Conservation (phyloP, 345 rosid genomes). For the Rubroshorea leprosula region DNA sequence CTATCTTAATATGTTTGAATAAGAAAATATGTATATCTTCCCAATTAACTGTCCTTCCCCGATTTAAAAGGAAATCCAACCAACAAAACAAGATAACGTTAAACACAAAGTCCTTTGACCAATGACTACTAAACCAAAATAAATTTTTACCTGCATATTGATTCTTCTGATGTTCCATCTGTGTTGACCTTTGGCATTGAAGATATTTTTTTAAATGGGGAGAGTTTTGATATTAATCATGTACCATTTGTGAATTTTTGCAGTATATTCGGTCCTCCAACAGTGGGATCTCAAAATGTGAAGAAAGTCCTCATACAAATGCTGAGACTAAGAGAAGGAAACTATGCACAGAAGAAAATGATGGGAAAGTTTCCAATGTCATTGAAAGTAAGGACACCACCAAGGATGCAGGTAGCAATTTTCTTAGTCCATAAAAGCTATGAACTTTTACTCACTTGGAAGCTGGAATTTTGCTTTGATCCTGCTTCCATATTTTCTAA, state of each 20-base stretch:
- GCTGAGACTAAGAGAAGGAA: slow-evolving; percentile 48
- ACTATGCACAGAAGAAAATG: slow-evolving; percentile 28
- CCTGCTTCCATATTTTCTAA: slow-evolving; percentile 2
- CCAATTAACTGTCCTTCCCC: too few species aligned
- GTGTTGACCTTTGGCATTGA: not conserved
- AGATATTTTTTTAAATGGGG: not conserved
- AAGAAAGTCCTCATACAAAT: slow-evolving; percentile 22
- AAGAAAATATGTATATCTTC: too few species aligned
- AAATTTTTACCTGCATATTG: not conserved
- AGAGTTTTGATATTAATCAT: not conserved
- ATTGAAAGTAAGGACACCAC: slow-evolving; percentile 16
- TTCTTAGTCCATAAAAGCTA: slow-evolving; percentile 10
- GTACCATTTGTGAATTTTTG: slow-evolving; percentile 10
- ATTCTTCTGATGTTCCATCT: slow-evolving; percentile 1
- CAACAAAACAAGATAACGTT: too few species aligned
- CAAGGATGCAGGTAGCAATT: slow-evolving; percentile 34
- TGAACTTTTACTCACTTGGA: slow-evolving; percentile 6
- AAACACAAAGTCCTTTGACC: too few species aligned
- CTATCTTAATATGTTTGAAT: too few species aligned
- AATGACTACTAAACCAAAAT: too few species aligned
- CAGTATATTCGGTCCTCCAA: slow-evolving; percentile 33
- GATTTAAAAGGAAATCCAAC: too few species aligned
- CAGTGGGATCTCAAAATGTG: slow-evolving; percentile 21
- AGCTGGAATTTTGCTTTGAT: not conserved
- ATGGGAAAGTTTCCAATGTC: slow-evolving; percentile 6